phyloP scores from a whole-genome alignment of 805 yeast species.

The Starmerella sp. region DNA sequence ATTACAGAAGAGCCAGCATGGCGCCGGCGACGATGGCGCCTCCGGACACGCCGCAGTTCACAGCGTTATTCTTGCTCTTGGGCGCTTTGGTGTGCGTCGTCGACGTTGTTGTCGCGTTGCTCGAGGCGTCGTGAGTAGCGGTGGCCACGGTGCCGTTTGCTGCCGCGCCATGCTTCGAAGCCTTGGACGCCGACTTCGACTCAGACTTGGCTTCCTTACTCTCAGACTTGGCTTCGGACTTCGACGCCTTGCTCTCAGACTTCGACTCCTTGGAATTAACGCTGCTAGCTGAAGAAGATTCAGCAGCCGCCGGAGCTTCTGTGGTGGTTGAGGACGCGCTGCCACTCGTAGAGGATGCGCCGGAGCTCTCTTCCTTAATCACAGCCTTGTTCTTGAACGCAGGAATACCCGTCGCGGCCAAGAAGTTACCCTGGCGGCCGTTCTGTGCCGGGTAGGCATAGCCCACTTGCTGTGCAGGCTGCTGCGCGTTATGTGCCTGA shows the following conservation, averaged over 20 bases:
- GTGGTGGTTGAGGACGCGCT: background rate
- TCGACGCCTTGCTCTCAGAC: conserved; percentile 7
- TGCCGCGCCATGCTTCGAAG: conserved; percentile 5
- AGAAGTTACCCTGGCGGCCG: background rate
- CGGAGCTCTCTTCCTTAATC: background rate
- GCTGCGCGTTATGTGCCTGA: background rate
- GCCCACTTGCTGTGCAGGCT: background rate
- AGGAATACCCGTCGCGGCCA: conserved; percentile 5
- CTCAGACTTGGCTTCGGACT: conserved; percentile 13
- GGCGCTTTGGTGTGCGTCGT: background rate
- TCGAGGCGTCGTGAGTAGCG: conserved; percentile 3
- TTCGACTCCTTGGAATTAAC: background rate
- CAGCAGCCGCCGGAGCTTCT: background rate
- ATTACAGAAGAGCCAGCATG: conserved; percentile 15
- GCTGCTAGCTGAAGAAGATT: background rate
- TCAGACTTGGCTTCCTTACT: conserved; percentile 13
- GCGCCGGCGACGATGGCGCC: conserved; percentile 17
- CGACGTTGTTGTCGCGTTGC: background rate
- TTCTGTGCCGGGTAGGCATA: conserved; percentile 1
- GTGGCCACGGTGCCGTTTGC: conserved; percentile 3
- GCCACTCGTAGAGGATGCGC: no score
- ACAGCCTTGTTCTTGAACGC: conserved; percentile 10
- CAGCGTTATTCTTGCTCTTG: conserved; percentile 11
- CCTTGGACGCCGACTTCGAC: conserved; percentile 9
- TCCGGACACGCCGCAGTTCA: conserved; percentile 6